Evolutionary conservation across 108 stramenopile species (phyloP).

Genomic region (Nitzschia sp.): DNA sequence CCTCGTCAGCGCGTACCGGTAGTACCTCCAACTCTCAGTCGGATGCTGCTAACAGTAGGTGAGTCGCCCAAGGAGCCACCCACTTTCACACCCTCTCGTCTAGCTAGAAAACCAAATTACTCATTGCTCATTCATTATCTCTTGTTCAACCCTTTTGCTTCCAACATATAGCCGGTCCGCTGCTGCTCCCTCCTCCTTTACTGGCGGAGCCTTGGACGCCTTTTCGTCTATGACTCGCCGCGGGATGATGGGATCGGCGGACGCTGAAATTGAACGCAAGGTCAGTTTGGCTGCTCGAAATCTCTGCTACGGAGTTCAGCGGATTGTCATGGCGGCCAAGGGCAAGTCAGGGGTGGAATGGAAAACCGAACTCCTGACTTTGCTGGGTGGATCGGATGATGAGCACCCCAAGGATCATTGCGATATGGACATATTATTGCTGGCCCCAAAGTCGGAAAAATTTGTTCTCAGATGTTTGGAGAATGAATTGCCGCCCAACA

Average conservation of each 20-base stretch:
- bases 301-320: slow-evolving; percentile 76
- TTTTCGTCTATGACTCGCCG: slow-evolving; percentile 8
- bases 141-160: not conserved
- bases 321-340: slow-evolving; percentile 80
- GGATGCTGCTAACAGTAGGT: not conserved
- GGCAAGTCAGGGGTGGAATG: slow-evolving; percentile 57
- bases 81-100: not conserved
- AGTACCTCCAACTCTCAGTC: not conserved
- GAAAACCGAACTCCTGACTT: slow-evolving; percentile 62
- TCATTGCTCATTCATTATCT: not conserved
- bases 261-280: slow-evolving; percentile 79
- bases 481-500: slow-evolving; percentile 92
- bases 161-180: slow-evolving; percentile 3
- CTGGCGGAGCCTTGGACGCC: not conserved
- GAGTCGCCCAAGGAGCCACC: not conserved
- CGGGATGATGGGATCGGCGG: slow-evolving; percentile 20
- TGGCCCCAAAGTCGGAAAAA: slow-evolving; percentile 67
- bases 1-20: not conserved
- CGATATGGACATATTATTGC: slow-evolving; percentile 72
- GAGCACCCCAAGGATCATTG: slow-evolving; percentile 37
- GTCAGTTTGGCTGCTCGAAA: slow-evolving; percentile 72
- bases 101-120: not conserved
- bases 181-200: not conserved
- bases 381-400: slow-evolving; percentile 69
- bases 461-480: slow-evolving; percentile 90